Percentiles rank a stretch among this genome's conserved stretches.
These are phyloP conservation scores for Skeletonema potamos DNA, from an alignment of 108 stramenopile genomes.

Conservation along the genomic window DNA sequence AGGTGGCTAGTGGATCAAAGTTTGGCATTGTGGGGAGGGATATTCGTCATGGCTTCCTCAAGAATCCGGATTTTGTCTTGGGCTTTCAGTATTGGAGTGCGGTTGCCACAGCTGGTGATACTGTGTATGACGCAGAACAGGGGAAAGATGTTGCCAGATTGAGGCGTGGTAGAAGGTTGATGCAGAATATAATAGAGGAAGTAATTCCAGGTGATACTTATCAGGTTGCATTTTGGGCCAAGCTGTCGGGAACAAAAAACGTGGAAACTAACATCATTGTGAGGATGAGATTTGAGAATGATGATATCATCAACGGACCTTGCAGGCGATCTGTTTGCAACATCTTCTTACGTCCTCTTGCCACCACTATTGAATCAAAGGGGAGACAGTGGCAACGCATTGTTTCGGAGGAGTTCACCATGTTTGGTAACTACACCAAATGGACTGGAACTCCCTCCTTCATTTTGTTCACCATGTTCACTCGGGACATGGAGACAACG, in stretches of 20 bases:
- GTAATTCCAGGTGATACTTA: slow-evolving; percentile 18
- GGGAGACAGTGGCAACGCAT: slow-evolving; percentile 26
- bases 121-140: slow-evolving; percentile 8
- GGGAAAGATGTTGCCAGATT: slow-evolving; percentile 16
- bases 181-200: slow-evolving; percentile 12
- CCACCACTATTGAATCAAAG: not conserved
- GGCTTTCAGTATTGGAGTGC: slow-evolving; percentile 23
- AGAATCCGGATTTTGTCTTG: slow-evolving; percentile 25
- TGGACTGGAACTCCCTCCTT: slow-evolving; percentile 27
- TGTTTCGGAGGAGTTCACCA: slow-evolving; percentile 14
- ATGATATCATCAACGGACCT: slow-evolving; percentile 19
- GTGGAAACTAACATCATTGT: slow-evolving; percentile 15
- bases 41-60: slow-evolving; percentile 17
- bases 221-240: slow-evolving; percentile 12
- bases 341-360: slow-evolving; percentile 15
- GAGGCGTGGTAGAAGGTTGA: slow-evolving; percentile 11
- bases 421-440: slow-evolving; percentile 35
- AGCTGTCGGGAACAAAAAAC: not conserved
- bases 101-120: not conserved
- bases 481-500: slow-evolving; percentile 6
- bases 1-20: not conserved
- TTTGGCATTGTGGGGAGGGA: not conserved
- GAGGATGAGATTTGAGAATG: slow-evolving; percentile 27
- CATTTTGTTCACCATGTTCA: slow-evolving; percentile 19
- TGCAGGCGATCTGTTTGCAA: slow-evolving; percentile 18